A percentile compares a stretch with the other conserved stretches of the same genome.
These are phyloP conservation scores for Xylaria longipes DNA, from an alignment of 495 filamentous ascomycete genomes.

Conservation along the genomic window DNA sequence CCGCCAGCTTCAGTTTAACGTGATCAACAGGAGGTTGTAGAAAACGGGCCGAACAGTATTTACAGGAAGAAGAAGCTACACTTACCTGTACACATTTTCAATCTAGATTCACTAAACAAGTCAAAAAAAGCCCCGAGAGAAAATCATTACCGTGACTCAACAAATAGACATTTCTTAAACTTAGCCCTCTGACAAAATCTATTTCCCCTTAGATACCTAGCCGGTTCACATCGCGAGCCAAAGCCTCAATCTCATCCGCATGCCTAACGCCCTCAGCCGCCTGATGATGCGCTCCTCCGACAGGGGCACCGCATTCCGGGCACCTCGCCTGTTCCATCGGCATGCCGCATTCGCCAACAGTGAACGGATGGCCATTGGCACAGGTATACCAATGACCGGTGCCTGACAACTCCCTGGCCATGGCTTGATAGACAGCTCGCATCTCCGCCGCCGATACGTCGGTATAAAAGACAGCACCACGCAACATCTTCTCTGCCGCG, in stretches of 20 bases:
- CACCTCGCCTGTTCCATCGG: slow-evolving; percentile 68
- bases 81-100: no score
- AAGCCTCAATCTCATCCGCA: slow-evolving; percentile 35
- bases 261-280: slow-evolving; percentile 56
- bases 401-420: slow-evolving; percentile 56
- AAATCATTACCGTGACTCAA: background rate
- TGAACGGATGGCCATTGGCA: slow-evolving; percentile 72
- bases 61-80: no score
- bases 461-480: slow-evolving; percentile 40
- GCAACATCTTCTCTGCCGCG: slow-evolving; percentile 31
- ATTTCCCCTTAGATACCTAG: slow-evolving; percentile 32
- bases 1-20: no score
- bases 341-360: slow-evolving; percentile 75
- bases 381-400: slow-evolving; percentile 76
- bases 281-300: slow-evolving; percentile 66
- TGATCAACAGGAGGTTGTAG: no score
- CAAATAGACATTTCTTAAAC: background rate
- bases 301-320: slow-evolving; percentile 66
- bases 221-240: slow-evolving; percentile 28
- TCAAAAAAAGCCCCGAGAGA: background rate
- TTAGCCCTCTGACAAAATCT: background rate
- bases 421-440: slow-evolving; percentile 53
- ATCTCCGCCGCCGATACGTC: slow-evolving; percentile 46
- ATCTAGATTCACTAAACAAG: no score
- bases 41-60: no score